Conservation (phyloP, 129 eudicot genomes). For the Flaveria trinervia region DNA sequence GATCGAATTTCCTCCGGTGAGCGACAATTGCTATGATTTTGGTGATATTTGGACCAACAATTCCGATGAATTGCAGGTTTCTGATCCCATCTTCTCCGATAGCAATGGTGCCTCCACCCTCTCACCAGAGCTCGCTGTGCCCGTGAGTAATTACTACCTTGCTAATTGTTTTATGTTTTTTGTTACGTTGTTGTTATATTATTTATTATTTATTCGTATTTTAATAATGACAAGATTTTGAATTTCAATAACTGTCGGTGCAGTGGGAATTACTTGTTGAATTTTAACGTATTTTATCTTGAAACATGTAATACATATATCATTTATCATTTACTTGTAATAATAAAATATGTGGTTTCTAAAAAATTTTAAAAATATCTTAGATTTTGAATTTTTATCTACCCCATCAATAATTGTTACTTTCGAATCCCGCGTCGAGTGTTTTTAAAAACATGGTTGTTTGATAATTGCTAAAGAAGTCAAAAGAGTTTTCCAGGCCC, state of each 20-base stretch:
- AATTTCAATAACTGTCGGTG: slow-evolving; percentile 25
- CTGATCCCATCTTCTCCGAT: slow-evolving; percentile 54
- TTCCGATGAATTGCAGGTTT: slow-evolving; percentile 42
- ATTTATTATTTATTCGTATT: background rate
- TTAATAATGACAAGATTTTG: slow-evolving; percentile 13
- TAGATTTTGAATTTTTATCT: background rate
- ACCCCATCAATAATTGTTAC: slow-evolving; percentile 10
- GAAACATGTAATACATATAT: background rate
- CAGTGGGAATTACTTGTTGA: slow-evolving; percentile 26
- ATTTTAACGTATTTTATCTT: background rate
- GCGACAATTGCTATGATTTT: slow-evolving; percentile 56
- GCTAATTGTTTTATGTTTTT: too few species aligned
- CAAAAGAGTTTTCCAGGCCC: background rate
- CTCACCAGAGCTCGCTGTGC: slow-evolving; percentile 71
- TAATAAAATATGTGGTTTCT: too few species aligned
- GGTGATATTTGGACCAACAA: slow-evolving; percentile 52
- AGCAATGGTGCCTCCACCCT: slow-evolving; percentile 37
- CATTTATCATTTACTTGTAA: background rate
- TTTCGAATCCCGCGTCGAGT: slow-evolving; percentile 22
- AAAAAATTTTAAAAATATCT: background rate
- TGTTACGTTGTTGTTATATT: too few species aligned
- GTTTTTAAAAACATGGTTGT: slow-evolving; percentile 23
- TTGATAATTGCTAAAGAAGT: background rate
- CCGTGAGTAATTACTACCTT: slow-evolving; percentile 46
- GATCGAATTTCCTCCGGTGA: slow-evolving; percentile 65